phyloP scores from a whole-genome alignment of 1,139 yeast species.

The Scheffersomyces insectosa region DNA sequence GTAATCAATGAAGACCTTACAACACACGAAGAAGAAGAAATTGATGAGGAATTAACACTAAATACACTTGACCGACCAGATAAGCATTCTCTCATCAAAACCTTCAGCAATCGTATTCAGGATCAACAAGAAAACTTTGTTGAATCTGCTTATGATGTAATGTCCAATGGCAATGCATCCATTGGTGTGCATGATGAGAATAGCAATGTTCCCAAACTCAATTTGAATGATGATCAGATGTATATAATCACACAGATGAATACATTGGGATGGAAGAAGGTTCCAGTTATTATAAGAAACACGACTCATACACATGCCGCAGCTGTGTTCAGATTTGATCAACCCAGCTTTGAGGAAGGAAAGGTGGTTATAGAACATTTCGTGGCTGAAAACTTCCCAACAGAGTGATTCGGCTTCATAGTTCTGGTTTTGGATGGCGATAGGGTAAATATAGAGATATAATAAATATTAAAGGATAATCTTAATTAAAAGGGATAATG shows the following conservation, averaged over 20 bases:
- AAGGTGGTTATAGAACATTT: conserved; percentile 66
- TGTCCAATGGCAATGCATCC: conserved; percentile 13
- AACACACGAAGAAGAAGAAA: conserved; percentile 7
- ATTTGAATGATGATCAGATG: conserved; percentile 44
- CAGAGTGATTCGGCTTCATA: conserved; percentile 4
- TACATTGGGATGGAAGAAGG: conserved; percentile 63
- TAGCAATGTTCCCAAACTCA: conserved; percentile 32
- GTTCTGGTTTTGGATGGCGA: too few relatives aligned
- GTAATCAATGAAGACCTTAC: conserved; percentile 9
- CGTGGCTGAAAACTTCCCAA: conserved; percentile 39
- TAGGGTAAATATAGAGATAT: too few relatives aligned
- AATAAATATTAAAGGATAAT: neutral
- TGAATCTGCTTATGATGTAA: conserved; percentile 62
- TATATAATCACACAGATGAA: conserved; percentile 60
- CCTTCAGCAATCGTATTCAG: neutral
- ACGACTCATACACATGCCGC: conserved; percentile 80
- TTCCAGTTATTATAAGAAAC: conserved; percentile 64
- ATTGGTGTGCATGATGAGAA: neutral
- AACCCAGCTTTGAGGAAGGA: conserved; percentile 64
- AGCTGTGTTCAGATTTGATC: conserved; percentile 64
- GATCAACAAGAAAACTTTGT: conserved; percentile 32
- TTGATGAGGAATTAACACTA: neutral
- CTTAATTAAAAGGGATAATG: neutral
- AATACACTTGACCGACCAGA: neutral
- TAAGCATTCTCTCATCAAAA: conserved; percentile 2